Conservation (phyloP, 2,329 filamentous ascomycete genomes). For the Fusarium secorum region DNA sequence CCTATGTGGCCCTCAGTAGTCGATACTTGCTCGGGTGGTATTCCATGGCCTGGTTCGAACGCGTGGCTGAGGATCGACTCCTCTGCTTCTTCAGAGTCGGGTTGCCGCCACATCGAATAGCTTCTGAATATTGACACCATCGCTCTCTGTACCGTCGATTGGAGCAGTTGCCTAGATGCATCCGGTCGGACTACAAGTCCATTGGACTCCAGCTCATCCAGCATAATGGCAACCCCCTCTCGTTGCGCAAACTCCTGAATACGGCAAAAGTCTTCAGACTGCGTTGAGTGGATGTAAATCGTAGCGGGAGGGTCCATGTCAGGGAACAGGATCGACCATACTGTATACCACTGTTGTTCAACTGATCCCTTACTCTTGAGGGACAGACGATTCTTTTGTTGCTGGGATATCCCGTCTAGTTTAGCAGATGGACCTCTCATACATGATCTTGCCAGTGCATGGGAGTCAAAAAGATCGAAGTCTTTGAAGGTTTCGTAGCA, state of each 20-base stretch:
- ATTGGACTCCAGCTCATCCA: not conserved
- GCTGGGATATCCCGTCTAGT: not conserved
- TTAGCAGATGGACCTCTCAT: accelerated
- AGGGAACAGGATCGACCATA: not conserved
- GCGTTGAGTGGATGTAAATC: not conserved
- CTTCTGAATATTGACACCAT: not conserved
- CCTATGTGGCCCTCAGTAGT: accelerated
- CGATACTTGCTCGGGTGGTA: not conserved
- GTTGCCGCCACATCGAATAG: accelerated
- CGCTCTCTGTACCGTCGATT: not conserved
- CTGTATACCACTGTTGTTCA: not conserved
- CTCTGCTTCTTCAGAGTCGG: not conserved
- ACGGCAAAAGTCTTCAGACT: not conserved
- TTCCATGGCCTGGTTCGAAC: accelerated
- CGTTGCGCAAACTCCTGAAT: not conserved
- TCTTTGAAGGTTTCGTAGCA: not conserved
- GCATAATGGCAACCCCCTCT: not conserved
- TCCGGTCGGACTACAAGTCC: not conserved
- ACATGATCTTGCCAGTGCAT: accelerated
- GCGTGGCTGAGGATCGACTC: not conserved
- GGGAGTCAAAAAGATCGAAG: accelerated
- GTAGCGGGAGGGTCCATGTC: accelerated
- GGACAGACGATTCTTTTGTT: not conserved
- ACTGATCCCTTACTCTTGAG: not conserved
- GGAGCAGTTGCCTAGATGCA: not conserved